Base-by-base conservation (phyloP, 2,329 filamentous ascomycete species). In the Fusarium sp. region DNA sequence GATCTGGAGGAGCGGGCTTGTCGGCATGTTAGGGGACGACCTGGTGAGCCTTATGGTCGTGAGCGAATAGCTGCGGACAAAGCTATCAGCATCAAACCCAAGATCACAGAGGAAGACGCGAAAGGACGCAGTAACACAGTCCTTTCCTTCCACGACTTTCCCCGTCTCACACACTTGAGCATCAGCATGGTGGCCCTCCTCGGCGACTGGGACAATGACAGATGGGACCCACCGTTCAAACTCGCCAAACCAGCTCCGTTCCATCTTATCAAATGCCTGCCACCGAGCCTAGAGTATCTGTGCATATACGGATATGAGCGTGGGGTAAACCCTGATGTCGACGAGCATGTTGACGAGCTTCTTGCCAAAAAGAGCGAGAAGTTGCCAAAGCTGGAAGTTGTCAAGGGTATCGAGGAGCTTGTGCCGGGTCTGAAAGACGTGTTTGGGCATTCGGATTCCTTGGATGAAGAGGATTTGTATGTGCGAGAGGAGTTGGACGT, bases 71-170 rank as follows among this genome's bases (percentile, higher is more conserved):
- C 19, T 7, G 8, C 41, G 5, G 54, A 56, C 9, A 44, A 8
- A 10, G 19, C 7, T 5, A 37, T 53, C 4, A 37, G 37, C 13
- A 15, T 33, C 6, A 14, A 3, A 1, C 9, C 19, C 5, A 20
- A 14, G 11, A n/a, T 7, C 11, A n/a, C 11, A 0, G 20, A 10
- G 3, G n/a, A 22, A 20, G 19, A 6, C 6, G 10, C 14, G 0
- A 37, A 13, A 22, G 54, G 22, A 30, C 40, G 37, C 3, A n/a
- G 5, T 4, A 6, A 5, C 4, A 44, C 54, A 1, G 30, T 53
- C 6, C 22, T 37, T 2, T 37, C 39, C 13, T 9, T 56, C 2
- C 30, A 20, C 8, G 39, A 37, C 39, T 56, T 37, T 35, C n/a
- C 54, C 25, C 4, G 11, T 14, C 54, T 56, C 1, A 43, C 22